A percentile compares a stretch with the other conserved stretches of the same genome.
Evolutionary conservation across 1,284 basidiomycete genomes (phyloP).

Genomic region (Ustilago crameri): DNA sequence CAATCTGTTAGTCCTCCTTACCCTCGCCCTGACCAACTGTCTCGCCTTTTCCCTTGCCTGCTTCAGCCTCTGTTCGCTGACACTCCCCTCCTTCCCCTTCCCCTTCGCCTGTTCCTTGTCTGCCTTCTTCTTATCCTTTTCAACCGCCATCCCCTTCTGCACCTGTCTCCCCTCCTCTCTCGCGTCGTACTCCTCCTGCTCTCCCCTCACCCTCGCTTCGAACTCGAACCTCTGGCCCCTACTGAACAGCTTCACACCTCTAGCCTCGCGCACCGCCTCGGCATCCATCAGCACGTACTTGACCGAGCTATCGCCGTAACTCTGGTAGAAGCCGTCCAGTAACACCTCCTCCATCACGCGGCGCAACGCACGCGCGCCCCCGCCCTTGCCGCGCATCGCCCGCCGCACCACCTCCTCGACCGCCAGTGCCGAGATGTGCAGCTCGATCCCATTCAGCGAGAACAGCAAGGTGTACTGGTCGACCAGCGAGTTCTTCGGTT

Average conservation of each 20-base stretch:
- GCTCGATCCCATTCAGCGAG: slow-evolving; percentile 60
- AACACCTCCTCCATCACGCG: slow-evolving; percentile 79
- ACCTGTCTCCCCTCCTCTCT: slow-evolving; percentile 3
- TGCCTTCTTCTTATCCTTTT: neutral
- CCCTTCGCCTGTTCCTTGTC: neutral
- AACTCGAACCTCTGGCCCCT: slow-evolving; percentile 38
- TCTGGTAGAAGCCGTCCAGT: slow-evolving; percentile 52
- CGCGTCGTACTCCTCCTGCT: slow-evolving; percentile 7
- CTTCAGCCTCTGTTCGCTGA: neutral
- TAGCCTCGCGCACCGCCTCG: neutral
- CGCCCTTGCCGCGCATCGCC: slow-evolving; percentile 45
- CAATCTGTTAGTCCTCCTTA: slow-evolving; percentile 31
- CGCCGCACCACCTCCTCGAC: slow-evolving; percentile 66
- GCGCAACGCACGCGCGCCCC: slow-evolving; percentile 84
- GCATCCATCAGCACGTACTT: slow-evolving; percentile 35
- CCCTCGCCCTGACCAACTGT: slow-evolving; percentile 10
- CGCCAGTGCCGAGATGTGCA: slow-evolving; percentile 25
- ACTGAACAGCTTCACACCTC: slow-evolving; percentile 28
- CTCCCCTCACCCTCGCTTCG: slow-evolving; percentile 3
- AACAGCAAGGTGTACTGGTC: slow-evolving; percentile 89
- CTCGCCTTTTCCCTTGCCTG: slow-evolving; percentile 16
- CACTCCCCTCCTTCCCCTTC: neutral
- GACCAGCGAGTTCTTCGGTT: slow-evolving; percentile 87
- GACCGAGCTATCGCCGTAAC: slow-evolving; percentile 16
- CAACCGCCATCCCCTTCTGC: neutral